Conservation (phyloP, 768 basidiomycete genomes). For the Collybiopsis confluens region DNA sequence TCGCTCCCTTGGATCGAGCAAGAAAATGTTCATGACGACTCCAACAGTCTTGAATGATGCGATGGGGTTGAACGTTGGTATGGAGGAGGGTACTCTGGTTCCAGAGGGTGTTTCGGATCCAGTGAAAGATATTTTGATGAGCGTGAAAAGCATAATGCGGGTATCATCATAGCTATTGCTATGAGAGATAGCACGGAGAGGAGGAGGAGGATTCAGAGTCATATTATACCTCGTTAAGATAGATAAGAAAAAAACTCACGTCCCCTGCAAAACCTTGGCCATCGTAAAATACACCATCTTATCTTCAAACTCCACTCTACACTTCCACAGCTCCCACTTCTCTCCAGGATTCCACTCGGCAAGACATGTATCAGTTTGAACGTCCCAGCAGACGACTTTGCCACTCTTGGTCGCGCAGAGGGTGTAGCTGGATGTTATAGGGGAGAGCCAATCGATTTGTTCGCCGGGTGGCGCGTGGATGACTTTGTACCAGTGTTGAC, state of each 20-base stretch:
- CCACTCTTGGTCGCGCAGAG: constrained; percentile 77
- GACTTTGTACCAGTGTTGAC: constrained; percentile 58
- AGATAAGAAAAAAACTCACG: constrained; percentile 32
- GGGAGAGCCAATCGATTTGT: constrained; percentile 75
- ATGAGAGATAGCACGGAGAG: neutral
- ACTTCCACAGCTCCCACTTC: constrained; percentile 75
- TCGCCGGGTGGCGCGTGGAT: constrained; percentile 53
- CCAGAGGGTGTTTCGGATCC: constrained; percentile 44
- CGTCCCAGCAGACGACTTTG: constrained; percentile 75
- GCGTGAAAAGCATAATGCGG: constrained; percentile 64
- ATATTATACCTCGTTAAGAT: no score
- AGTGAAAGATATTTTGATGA: constrained; percentile 69
- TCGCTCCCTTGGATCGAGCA: constrained; percentile 59
- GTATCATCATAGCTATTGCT: constrained; percentile 51
- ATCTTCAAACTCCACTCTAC: constrained; percentile 70
- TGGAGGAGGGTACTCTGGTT: constrained; percentile 1
- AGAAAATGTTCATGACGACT: constrained; percentile 74
- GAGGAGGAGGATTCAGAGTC: neutral
- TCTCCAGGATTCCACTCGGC: constrained; percentile 67
- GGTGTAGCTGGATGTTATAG: constrained; percentile 71
- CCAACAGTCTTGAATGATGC: constrained; percentile 61
- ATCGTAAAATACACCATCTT: constrained; percentile 71
- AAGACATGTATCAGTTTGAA: constrained; percentile 53
- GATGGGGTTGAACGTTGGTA: constrained; percentile 55
- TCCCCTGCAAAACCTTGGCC: constrained; percentile 55